phyloP scores from a whole-genome alignment of 345 rosid species.

The Moringa oleifera region DNA sequence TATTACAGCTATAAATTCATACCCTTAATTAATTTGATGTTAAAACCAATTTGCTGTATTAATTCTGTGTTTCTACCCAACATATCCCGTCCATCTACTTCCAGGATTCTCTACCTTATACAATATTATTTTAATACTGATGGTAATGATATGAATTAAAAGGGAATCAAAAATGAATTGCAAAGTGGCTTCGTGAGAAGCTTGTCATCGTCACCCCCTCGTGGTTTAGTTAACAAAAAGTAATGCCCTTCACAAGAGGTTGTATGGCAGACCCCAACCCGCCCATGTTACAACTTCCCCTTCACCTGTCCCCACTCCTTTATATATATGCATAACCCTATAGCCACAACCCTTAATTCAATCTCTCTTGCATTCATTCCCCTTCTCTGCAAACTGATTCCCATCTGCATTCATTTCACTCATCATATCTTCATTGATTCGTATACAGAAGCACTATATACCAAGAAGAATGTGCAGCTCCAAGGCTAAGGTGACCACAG shows the following conservation, averaged over 20 bases:
- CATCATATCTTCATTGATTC: not conserved
- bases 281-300: constrained; percentile 27
- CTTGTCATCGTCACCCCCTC: constrained; percentile 19
- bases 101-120: no score
- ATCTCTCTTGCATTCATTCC: not conserved
- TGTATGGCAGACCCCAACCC: constrained; percentile 43
- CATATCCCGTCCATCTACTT: no score
- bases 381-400: constrained; percentile 1
- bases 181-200: no score
- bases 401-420: not conserved
- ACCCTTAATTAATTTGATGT: no score
- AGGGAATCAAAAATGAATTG: no score
- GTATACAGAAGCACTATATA: no score
- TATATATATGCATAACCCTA: constrained; percentile 11
- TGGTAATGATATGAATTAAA: no score
- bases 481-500: constrained; percentile 31
- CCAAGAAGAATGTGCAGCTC: constrained; percentile 32
- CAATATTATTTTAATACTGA: no score
- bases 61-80: no score
- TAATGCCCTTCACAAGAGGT: constrained; percentile 25
- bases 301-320: not conserved
- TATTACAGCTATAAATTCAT: no score
- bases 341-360: not conserved
- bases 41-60: no score
- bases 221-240: constrained; percentile 35